Evolutionary conservation across 2,329 filamentous ascomycete genomes (phyloP).

Genomic region (Sporothrix curviconia): DNA sequence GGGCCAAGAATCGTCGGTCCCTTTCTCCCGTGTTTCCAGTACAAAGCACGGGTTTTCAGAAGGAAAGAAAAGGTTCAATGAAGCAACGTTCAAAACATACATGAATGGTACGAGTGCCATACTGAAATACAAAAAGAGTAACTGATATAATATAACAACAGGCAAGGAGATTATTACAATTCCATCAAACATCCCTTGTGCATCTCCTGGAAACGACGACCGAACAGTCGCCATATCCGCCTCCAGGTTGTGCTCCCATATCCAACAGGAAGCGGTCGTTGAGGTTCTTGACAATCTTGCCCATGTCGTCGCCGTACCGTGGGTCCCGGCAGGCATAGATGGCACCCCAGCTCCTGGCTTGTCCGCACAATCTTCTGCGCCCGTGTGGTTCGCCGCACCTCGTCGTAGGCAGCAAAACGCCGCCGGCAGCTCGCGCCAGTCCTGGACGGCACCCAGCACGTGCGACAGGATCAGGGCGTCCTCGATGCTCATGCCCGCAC

Average conservation of each 20-base stretch:
- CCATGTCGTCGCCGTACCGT: constrained; percentile 25
- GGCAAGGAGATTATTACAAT: too few relatives aligned
- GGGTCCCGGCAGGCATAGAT: constrained; percentile 25
- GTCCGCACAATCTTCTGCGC: constrained; percentile 28
- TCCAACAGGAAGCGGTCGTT: constrained; percentile 27
- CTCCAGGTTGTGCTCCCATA: constrained; percentile 27
- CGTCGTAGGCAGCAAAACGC: constrained; percentile 26
- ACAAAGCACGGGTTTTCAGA: too few relatives aligned
- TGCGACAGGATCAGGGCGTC: constrained; percentile 19
- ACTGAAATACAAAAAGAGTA: too few relatives aligned
- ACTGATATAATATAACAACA: too few relatives aligned
- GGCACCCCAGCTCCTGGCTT: constrained; percentile 25
- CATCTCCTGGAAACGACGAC: background rate
- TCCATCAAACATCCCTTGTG: background rate
- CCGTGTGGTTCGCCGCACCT: constrained; percentile 25
- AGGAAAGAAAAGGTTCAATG: too few relatives aligned
- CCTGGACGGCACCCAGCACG: constrained; percentile 4
- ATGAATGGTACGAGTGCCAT: too few relatives aligned
- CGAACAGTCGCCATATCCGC: constrained; percentile 18
- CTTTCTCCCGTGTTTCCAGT: too few relatives aligned
- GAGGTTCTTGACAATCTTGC: constrained; percentile 25
- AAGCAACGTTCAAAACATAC: too few relatives aligned
- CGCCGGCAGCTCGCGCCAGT: background rate
- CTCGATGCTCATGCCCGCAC: constrained; percentile 20
- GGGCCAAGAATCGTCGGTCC: background rate